These are phyloP conservation scores for Piper betle DNA, from an alignment of 164 flowering plant species.

Conservation along the genomic window DNA sequence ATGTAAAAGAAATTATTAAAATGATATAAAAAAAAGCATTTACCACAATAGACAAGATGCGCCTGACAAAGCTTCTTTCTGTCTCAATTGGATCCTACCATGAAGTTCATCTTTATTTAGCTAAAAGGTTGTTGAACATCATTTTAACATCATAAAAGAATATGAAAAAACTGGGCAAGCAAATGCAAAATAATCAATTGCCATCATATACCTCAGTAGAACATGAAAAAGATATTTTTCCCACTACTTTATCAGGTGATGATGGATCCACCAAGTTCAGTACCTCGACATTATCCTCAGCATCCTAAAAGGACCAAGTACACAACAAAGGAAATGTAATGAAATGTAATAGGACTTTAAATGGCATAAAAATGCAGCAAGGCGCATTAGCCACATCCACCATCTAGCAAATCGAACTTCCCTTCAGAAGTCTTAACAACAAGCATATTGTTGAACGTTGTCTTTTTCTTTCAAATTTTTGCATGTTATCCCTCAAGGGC, in stretches of 20 bases:
- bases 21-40: neutral
- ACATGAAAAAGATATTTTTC: slow-evolving; percentile 54
- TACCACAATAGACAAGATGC: slow-evolving; percentile 83
- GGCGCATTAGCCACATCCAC: no score
- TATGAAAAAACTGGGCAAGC: neutral
- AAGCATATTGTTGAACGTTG: no score
- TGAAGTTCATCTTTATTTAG: slow-evolving; percentile 1
- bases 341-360: neutral
- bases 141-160: neutral
- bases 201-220: slow-evolving; percentile 60
- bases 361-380: neutral
- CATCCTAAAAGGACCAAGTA: slow-evolving; percentile 25
- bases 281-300: slow-evolving; percentile 28
- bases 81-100: slow-evolving; percentile 84
- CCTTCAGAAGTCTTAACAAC: no score
- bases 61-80: slow-evolving; percentile 65
- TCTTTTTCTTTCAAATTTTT: no score
- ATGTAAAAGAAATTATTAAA: no score
- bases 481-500: no score
- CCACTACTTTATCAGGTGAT: slow-evolving; percentile 37
- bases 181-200: neutral
- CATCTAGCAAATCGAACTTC: no score
- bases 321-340: neutral
- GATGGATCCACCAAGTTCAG: slow-evolving; percentile 63
- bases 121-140: no score